A percentile compares a stretch with the other conserved stretches of the same genome.
These are phyloP conservation scores for Meira nashicola DNA, from an alignment of 1,284 basidiomycete species.

Conservation along the genomic window DNA sequence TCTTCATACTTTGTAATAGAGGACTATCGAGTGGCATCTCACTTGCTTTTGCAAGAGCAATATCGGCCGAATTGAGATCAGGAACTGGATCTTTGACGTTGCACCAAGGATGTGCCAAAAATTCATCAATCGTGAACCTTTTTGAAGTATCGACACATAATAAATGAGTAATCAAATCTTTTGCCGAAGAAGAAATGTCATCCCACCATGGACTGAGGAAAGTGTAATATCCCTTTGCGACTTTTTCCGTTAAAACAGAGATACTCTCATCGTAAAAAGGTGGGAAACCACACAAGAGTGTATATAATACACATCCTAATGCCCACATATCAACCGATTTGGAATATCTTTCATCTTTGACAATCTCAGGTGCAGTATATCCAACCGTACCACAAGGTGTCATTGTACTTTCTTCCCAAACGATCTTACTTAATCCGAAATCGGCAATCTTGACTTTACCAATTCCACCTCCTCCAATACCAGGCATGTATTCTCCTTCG, in stretches of 20 bases:
- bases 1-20: constrained; percentile 72
- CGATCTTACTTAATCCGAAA: constrained; percentile 94
- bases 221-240: constrained; percentile 93
- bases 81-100: constrained; percentile 56
- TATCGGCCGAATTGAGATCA: constrained; percentile 45
- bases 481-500: constrained; percentile 89
- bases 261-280: constrained; percentile 99
- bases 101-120: constrained; percentile 94
- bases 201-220: constrained; percentile 99
- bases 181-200: constrained; percentile 81
- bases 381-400: constrained; percentile 99
- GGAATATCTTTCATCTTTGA: constrained; percentile 97
- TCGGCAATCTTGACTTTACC: constrained; percentile 98
- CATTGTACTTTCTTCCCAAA: constrained; percentile 99
- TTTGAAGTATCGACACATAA: constrained; percentile 92
- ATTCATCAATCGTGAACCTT: constrained; percentile 96
- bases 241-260: constrained; percentile 95
- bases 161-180: constrained; percentile 90
- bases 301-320: constrained; percentile 95
- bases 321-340: constrained; percentile 99
- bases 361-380: constrained; percentile 98
- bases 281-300: constrained; percentile 94
- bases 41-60: constrained; percentile 40
- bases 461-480: constrained; percentile 91
- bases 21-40: constrained; percentile 80